A percentile compares a stretch with the other conserved stretches of the same genome.
These are phyloP conservation scores for Solanum pennellii DNA, from an alignment of 257 asterid species.

Conservation along the genomic window DNA sequence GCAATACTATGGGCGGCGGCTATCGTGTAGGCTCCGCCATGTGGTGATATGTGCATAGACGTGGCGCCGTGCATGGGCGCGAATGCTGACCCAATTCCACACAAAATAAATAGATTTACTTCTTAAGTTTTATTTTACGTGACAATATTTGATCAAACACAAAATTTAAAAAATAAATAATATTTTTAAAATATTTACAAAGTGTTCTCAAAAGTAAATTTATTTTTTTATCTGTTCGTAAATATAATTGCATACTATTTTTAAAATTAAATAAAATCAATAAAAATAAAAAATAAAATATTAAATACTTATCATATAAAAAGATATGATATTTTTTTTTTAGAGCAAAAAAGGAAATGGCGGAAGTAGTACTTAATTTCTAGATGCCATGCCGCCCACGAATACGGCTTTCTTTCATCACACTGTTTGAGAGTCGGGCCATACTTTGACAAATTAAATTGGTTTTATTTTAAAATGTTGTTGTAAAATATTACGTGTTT, in stretches of 20 bases:
- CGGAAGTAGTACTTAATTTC: background rate
- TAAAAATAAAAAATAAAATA: too few relatives aligned
- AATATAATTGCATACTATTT: too few relatives aligned
- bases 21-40: background rate
- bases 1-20: background rate
- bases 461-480: background rate
- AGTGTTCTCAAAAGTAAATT: too few relatives aligned
- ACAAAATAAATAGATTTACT: background rate
- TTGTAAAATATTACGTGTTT: background rate
- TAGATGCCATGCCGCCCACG: background rate
- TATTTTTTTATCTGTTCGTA: too few relatives aligned
- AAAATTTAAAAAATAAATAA: too few relatives aligned
- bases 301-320: too few relatives aligned
- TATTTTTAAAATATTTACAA: too few relatives aligned
- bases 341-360: too few relatives aligned
- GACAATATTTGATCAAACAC: rapidly evolving
- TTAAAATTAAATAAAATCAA: too few relatives aligned
- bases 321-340: too few relatives aligned
- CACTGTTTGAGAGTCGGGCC: background rate
- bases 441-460: background rate
- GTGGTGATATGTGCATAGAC: background rate
- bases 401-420: background rate
- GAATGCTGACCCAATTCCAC: background rate
- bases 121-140: rapidly evolving
- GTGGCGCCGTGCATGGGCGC: background rate